phyloP scores from a whole-genome alignment of 768 basidiomycete genomes.

The Mycena pura region DNA sequence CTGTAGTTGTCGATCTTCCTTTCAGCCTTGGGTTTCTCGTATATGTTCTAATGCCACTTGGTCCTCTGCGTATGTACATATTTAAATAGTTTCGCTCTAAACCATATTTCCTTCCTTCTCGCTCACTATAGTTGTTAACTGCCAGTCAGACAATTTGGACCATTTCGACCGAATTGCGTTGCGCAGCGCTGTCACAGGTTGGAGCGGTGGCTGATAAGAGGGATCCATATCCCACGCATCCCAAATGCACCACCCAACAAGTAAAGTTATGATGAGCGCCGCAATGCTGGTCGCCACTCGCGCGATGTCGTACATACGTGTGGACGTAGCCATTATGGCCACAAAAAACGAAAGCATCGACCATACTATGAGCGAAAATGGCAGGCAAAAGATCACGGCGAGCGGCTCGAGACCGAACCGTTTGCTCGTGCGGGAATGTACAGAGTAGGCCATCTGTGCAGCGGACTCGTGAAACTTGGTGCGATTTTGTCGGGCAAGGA shows the following conservation, averaged over 20 bases:
- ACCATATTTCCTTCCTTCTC: not conserved
- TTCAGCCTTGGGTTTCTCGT: not conserved
- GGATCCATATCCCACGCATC: slow-evolving; percentile 21
- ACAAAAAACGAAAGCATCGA: slow-evolving; percentile 12
- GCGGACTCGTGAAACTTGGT: slow-evolving; percentile 29
- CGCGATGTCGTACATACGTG: not conserved
- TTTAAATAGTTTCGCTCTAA: too few relatives aligned
- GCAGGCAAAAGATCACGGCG: slow-evolving; percentile 51
- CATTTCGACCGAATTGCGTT: not conserved
- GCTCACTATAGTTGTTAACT: too few relatives aligned
- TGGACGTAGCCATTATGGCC: not conserved
- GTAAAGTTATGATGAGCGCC: not conserved
- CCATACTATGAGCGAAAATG: slow-evolving; percentile 55
- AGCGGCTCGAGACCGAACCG: slow-evolving; percentile 47
- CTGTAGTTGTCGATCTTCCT: slow-evolving; percentile 37
- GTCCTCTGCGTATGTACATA: too few relatives aligned
- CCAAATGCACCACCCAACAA: slow-evolving; percentile 19
- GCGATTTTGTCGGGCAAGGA: slow-evolving; percentile 40
- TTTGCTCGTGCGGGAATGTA: slow-evolving; percentile 32
- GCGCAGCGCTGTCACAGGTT: not conserved
- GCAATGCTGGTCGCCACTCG: not conserved
- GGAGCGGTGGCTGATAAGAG: not conserved
- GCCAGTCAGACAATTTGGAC: too few relatives aligned
- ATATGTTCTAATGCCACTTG: not conserved
- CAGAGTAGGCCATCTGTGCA: slow-evolving; percentile 25